These are phyloP conservation scores for Blastomyces parvus DNA, from an alignment of 2,329 filamentous ascomycete species.

Conservation along the genomic window DNA sequence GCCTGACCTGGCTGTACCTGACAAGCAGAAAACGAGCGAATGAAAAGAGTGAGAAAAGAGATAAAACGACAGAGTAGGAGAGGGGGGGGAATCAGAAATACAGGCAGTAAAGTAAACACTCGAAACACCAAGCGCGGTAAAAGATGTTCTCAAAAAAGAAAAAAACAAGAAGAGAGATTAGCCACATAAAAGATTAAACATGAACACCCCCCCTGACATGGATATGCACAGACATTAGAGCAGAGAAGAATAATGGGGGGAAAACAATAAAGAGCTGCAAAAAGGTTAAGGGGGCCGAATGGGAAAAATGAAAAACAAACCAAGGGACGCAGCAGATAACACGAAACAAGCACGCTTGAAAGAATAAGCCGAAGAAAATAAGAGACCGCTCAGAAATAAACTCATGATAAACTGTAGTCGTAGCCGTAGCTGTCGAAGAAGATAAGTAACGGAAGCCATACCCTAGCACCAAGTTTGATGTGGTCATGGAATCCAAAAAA, in stretches of 20 bases:
- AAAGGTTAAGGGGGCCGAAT: constrained; percentile 11
- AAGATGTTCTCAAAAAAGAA: constrained; percentile 14
- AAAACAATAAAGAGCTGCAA: constrained; percentile 7
- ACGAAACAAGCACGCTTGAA: not conserved
- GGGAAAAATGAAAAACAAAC: constrained; percentile 9
- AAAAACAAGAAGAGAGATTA: constrained; percentile 18
- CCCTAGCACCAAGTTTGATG: constrained; percentile 1
- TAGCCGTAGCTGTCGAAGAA: not conserved
- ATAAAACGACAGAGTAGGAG: constrained; percentile 12
- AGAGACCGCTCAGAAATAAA: constrained; percentile 5
- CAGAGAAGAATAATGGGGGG: not conserved
- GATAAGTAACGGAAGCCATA: not conserved
- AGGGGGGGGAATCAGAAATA: not conserved
- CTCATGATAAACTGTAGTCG: not conserved
- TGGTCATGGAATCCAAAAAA: constrained; percentile 4
- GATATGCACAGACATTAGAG: constrained; percentile 5
- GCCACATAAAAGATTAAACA: constrained; percentile 14
- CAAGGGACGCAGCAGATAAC: not conserved
- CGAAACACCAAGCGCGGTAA: constrained; percentile 10
- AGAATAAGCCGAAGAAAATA: not conserved
- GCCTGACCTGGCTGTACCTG: not conserved
- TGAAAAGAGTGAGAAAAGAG: constrained; percentile 12
- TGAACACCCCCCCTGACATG: constrained; percentile 8
- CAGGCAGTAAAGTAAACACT: not conserved
- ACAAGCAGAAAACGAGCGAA: not conserved